Conservation (phyloP, 768 basidiomycete genomes). For the Tylopilus subfusipes region DNA sequence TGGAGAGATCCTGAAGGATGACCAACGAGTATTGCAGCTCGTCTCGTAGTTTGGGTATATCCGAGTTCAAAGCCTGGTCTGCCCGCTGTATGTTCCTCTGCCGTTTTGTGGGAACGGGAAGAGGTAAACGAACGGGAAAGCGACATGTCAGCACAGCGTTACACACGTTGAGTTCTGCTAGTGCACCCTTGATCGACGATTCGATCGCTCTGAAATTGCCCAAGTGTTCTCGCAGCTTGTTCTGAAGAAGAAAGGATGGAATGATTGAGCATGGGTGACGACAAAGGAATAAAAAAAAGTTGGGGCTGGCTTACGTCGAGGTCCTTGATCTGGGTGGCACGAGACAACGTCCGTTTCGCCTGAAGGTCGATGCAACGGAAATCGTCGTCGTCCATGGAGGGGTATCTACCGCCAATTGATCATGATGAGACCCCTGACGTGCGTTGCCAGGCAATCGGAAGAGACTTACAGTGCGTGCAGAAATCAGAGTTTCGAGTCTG, state of each 20-base stretch:
- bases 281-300: too few relatives aligned
- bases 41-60: constrained; percentile 58
- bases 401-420: constrained; percentile 2
- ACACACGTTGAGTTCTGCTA: constrained; percentile 55
- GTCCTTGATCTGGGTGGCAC: constrained; percentile 55
- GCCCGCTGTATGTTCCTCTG: constrained; percentile 60
- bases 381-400: constrained; percentile 6
- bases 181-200: constrained; percentile 61
- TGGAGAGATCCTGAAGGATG: constrained; percentile 56
- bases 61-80: constrained; percentile 51
- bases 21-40: constrained; percentile 61
- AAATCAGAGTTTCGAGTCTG: too few relatives aligned
- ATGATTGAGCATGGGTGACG: not conserved
- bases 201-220: constrained; percentile 76
- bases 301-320: constrained; percentile 54
- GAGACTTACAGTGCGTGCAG: constrained; percentile 13
- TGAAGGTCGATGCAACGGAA: constrained; percentile 38
- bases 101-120: not conserved
- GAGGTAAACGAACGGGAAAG: not conserved
- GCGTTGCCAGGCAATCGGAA: not conserved
- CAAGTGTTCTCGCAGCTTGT: constrained; percentile 62
- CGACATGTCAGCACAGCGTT: not conserved
- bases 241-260: constrained; percentile 42
- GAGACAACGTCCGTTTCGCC: constrained; percentile 45
- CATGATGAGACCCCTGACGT: constrained; percentile 16